Conservation (phyloP, 2,329 filamentous ascomycete genomes). For the Huntiella omanensis region DNA sequence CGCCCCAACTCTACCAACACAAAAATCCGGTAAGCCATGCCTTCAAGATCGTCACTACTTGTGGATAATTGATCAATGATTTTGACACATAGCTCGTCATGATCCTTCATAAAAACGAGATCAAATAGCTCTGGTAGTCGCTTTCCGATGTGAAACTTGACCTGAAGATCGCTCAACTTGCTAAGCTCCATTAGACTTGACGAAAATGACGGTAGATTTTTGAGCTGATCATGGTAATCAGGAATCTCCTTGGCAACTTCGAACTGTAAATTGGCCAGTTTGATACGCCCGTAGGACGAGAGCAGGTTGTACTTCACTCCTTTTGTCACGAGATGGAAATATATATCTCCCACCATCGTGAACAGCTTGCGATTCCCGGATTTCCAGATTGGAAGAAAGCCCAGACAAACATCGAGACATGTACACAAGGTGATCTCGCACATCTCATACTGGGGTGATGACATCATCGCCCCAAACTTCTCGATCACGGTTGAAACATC, state of each 20-base stretch:
- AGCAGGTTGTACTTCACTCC: conserved; percentile 49
- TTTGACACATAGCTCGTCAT: conserved; percentile 71
- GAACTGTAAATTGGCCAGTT: conserved; percentile 50
- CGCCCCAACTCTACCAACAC: conserved; percentile 62
- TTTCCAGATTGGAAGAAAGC: conserved; percentile 44
- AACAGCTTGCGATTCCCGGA: conserved; percentile 39
- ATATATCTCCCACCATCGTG: conserved; percentile 55
- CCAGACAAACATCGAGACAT: conserved; percentile 48
- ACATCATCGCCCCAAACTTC: conserved; percentile 31
- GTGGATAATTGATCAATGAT: conserved; percentile 62
- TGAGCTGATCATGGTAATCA: conserved; percentile 41
- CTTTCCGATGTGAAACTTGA: conserved; percentile 59
- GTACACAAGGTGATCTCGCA: conserved; percentile 55
- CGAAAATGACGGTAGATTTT: conserved; percentile 36
- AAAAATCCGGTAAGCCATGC: conserved; percentile 66
- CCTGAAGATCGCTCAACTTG: conserved; percentile 41
- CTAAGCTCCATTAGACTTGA: conserved; percentile 62
- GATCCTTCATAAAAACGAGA: conserved; percentile 61
- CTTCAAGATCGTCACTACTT: conserved; percentile 53
- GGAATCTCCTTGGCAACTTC: conserved; percentile 47
- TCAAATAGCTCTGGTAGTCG: conserved; percentile 58
- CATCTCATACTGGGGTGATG: conserved; percentile 42
- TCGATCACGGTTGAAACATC: conserved; percentile 30
- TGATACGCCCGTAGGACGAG: conserved; percentile 48
- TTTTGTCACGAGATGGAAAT: conserved; percentile 54